Base-by-base conservation (phyloP, 805 yeast species). In the Sugiyamaella marilandica region DNA sequence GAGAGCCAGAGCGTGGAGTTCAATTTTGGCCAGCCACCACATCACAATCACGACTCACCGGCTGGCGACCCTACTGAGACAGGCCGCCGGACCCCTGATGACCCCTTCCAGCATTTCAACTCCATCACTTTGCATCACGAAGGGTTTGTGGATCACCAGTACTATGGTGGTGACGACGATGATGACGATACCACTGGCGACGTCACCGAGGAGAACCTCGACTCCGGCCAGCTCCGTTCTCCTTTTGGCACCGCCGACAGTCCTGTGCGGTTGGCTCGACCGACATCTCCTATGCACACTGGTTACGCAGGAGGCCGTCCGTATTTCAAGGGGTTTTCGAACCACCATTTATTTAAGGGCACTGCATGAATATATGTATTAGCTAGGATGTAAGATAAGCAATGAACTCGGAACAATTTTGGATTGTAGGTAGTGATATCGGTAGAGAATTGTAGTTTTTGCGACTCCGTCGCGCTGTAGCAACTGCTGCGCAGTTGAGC, bases 41-140 rank as follows among this genome's bases (percentile, higher is more conserved):
- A 43, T 8, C 46, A 24, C 24, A 14, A 39, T 32, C 41, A 44
- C 33, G 48, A 31, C 14, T n/a, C 34, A 3, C n/a, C 26, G 2
- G 45, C 14, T 11, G 54, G 55, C 5, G 54, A 55, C 34, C 70
- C 68, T 51, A 68, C 70, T 43, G 67, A 47, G 24, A 10, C 41
- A 7, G 14, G 36, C 36, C 8, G 19, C 16, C 31, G 21, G 43
- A 36, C 65, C 5, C 68, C 74, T 3, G 72, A 72, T 26, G 96
- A 90, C 68, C 97, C 97, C 1, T 90, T 90, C 67, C 85, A 82
- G 48, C 81, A 82, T 63, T 90, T 90, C 70, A 87, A 83, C 64
- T 89, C 97, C 0, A 86, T 90, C 67, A 88, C 96, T 5, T 74
- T 90, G 61, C 86, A 87, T 61, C 90, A 88, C 65, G 84, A 81